Evolutionary conservation across 768 basidiomycete species (phyloP), one percentile per base, ranked within the genome.

Genomic region (Chlorophyllum brunneum): DNA sequence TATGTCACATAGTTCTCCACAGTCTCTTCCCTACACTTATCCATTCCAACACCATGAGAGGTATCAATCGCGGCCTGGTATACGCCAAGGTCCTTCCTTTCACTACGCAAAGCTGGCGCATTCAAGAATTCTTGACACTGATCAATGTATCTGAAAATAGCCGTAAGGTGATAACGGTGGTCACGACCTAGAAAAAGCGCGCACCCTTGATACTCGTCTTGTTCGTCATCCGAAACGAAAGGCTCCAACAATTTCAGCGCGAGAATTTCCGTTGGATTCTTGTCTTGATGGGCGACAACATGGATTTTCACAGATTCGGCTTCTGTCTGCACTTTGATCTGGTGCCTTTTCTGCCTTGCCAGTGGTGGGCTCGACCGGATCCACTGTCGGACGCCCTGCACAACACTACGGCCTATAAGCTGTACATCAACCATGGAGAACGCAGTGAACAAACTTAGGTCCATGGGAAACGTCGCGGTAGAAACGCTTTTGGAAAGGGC

Each of bases 301-400:
- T 62, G 59, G 54, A 59, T 59, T 52, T 68, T 68, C 31, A 36
- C 33, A 8, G 13, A 44, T 58, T 67, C 70, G 11, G 62, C 57
- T 54, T 74, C 74, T 8, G 69, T 60, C n/a, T 68, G 67, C 4
- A 69, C 54, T 30, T 77, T 76, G 27, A 67, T 68, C 45, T 61
- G 67, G 46, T 59, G 63, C 56, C 68, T 73, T 56, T 74, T 78
- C 51, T 72, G 50, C 27, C 42, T 63, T 23, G 61, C 72, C 2
- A 76, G 56, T 1, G 73, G 59, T 1, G 76, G 70, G 38, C 77
- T 75, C 1, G 85, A 74, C 8, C 82, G 75, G 48, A 92, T 90
- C 88, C 87, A 91, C 15, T 82, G 78, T 24, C 86, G 77, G 8
- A 92, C 85, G 23, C 88, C 89, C 55, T 86, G 85, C 54, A 92